Conservation (phyloP, 2,329 filamentous ascomycete genomes). For the Neopestalotiopsis sp. region DNA sequence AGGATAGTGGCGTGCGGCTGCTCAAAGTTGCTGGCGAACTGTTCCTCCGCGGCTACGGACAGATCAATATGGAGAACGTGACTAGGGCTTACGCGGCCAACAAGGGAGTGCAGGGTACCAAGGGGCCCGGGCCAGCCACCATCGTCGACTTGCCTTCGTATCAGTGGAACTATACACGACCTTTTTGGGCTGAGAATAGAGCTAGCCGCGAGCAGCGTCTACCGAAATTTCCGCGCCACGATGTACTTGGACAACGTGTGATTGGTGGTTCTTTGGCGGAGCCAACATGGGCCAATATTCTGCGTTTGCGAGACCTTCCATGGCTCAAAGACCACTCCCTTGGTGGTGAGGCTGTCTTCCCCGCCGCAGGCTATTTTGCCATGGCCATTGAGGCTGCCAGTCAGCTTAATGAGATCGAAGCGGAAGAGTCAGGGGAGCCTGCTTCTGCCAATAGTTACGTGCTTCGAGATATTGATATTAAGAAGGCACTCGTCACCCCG, state of each 20-base stretch:
- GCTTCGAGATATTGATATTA: constrained; percentile 36
- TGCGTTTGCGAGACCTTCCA: constrained; percentile 22
- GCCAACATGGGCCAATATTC: constrained; percentile 32
- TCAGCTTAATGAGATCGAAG: constrained; percentile 24
- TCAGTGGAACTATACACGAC: constrained; percentile 33
- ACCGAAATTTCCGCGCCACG: constrained; percentile 31
- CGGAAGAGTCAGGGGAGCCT: not conserved
- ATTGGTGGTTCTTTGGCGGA: constrained; percentile 21
- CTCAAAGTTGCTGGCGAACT: constrained; percentile 32
- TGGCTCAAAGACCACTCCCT: constrained; percentile 30
- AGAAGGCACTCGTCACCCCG: constrained; percentile 35
- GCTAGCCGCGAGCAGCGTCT: constrained; percentile 31
- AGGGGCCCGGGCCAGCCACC: constrained; percentile 5
- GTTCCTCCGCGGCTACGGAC: constrained; percentile 27
- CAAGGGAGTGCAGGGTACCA: constrained; percentile 13
- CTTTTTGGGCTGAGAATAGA: constrained; percentile 32
- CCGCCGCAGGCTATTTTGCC: constrained; percentile 29
- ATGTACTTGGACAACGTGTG: constrained; percentile 29
- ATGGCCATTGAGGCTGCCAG: constrained; percentile 30
- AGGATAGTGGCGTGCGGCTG: constrained; percentile 28
- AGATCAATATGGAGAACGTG: constrained; percentile 30
- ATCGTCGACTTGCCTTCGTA: constrained; percentile 37
- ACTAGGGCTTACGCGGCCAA: constrained; percentile 18
- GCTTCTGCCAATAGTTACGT: constrained; percentile 27
- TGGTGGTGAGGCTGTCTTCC: constrained; percentile 27